Evolutionary conservation across 2,329 filamentous ascomycete genomes (phyloP).

Genomic region (Pseudogymnoascus sp.): DNA sequence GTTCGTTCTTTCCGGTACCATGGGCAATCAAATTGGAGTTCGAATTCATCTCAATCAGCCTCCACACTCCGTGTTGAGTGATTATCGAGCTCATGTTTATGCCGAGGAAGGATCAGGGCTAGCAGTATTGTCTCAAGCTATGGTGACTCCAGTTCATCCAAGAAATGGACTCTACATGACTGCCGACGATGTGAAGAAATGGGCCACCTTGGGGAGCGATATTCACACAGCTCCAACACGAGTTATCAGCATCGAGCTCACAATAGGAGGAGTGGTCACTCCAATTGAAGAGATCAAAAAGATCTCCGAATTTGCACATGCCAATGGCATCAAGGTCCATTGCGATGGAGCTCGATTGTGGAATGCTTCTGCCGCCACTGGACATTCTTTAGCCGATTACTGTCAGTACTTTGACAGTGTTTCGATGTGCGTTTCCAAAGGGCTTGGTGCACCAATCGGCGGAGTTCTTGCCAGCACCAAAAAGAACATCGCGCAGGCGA

Average conservation of each 20-base stretch:
- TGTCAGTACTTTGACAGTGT: constrained; percentile 63
- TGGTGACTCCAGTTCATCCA: constrained; percentile 57
- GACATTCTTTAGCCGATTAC: constrained; percentile 58
- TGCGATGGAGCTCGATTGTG: constrained; percentile 73
- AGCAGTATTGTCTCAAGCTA: constrained; percentile 61
- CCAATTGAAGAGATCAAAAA: constrained; percentile 61
- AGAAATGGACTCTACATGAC: constrained; percentile 54
- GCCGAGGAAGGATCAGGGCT: constrained; percentile 58
- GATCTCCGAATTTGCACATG: constrained; percentile 61
- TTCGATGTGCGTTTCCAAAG: constrained; percentile 73
- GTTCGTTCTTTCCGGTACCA: constrained; percentile 81
- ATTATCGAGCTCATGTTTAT: constrained; percentile 69
- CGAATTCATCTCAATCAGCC: constrained; percentile 70
- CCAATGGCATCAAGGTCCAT: constrained; percentile 60
- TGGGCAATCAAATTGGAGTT: constrained; percentile 85
- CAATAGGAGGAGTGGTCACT: constrained; percentile 68
- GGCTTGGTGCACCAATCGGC: constrained; percentile 71
- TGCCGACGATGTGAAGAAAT: constrained; percentile 51
- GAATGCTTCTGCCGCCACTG: constrained; percentile 67
- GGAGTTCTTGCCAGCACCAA: constrained; percentile 56
- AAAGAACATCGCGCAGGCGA: constrained; percentile 43
- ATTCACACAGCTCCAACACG: constrained; percentile 72
- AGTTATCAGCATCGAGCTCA: constrained; percentile 80
- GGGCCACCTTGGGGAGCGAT: constrained; percentile 56
- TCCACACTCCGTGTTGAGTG: constrained; percentile 71